Evolutionary conservation across 108 stramenopile species (phyloP).

Genomic region (Conticribra guillardii): DNA sequence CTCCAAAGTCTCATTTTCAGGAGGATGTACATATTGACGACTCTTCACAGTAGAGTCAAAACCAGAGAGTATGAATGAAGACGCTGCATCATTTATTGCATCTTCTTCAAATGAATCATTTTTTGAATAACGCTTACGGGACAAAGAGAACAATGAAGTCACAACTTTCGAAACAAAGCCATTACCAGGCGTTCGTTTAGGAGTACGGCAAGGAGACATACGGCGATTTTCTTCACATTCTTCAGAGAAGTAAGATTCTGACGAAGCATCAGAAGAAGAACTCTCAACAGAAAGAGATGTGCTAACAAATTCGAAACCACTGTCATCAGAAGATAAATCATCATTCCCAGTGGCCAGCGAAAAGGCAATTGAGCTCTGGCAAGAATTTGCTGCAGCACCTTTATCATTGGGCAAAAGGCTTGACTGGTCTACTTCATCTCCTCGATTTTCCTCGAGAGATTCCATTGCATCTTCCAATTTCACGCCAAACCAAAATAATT

Average conservation of each 20-base stretch:
- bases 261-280: slow-evolving; percentile 19
- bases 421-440: background rate
- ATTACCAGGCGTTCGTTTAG: slow-evolving; percentile 11
- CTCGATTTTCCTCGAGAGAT: slow-evolving; percentile 8
- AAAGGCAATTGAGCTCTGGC: background rate
- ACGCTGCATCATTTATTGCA: slow-evolving; percentile 51
- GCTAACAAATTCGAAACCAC: slow-evolving; percentile 1
- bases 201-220: slow-evolving; percentile 9
- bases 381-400: background rate
- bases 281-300: slow-evolving; percentile 1
- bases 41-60: slow-evolving; percentile 25
- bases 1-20: background rate
- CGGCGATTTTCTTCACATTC: slow-evolving; percentile 1
- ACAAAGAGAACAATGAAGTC: slow-evolving; percentile 12
- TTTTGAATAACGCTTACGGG: background rate
- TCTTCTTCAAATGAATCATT: slow-evolving; percentile 34
- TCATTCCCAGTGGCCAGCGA: background rate
- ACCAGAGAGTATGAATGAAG: slow-evolving; percentile 49
- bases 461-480: slow-evolving; percentile 58
- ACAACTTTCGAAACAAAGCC: slow-evolving; percentile 24
- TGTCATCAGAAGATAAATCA: slow-evolving; percentile 13
- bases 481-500: slow-evolving; percentile 56
- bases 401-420: background rate
- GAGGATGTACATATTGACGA: background rate
- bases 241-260: slow-evolving; percentile 11